Evolutionary conservation across 163 green algal species (phyloP), one percentile per base, ranked within the genome.

Genomic region (Chlorella variabilis): DNA sequence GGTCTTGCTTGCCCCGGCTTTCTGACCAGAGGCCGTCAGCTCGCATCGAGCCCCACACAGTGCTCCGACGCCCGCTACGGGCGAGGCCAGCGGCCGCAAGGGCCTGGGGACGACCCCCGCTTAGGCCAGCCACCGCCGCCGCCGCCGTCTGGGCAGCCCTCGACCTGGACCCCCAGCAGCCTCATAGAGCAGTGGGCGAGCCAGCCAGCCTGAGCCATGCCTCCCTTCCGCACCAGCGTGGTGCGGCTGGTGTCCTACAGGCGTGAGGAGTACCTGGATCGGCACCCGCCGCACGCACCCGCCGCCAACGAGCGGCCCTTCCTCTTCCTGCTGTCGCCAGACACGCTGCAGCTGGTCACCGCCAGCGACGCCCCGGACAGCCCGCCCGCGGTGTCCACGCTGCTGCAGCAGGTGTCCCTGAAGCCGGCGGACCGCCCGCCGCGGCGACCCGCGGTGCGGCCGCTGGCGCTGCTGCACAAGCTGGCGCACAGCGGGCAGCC

Each of bases 401-500:
- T 80, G 73, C 36, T 70, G 23, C 48, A 70, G 38, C 36, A 34
- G 38, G 29, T 17, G 29, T 31, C 36, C 27, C 31, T 59, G 11
- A 51, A 29, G 23, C n/a, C 38, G 27, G 9, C 38, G 27, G 73
- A 42, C 27, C 73, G 36, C 59, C 13, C 56, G 29, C 13, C 56
- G 29, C 59, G 59, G 6, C 59, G 59, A 4, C 5, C 27, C n/a
- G 29, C 5, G 9, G 59, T 38, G n/a, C n/a, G 34, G 11, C 73
- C 54, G 15, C 54, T 69, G 51, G 41, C 73, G 1, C 36, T 80
- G 27, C 73, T 80, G 27, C 73, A 80, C 38, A 80, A 80, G 73
- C 73, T 80, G 54, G 48, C 70, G 2, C 66, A 73, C 23, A 38
- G 21, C 4, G 3, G 49, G 31, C 48, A 34, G 8, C 48, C 15